Evolutionary conservation across 106 monocot species (phyloP), one percentile per base, ranked within the genome.

Genomic region (Iris macrosiphon): DNA sequence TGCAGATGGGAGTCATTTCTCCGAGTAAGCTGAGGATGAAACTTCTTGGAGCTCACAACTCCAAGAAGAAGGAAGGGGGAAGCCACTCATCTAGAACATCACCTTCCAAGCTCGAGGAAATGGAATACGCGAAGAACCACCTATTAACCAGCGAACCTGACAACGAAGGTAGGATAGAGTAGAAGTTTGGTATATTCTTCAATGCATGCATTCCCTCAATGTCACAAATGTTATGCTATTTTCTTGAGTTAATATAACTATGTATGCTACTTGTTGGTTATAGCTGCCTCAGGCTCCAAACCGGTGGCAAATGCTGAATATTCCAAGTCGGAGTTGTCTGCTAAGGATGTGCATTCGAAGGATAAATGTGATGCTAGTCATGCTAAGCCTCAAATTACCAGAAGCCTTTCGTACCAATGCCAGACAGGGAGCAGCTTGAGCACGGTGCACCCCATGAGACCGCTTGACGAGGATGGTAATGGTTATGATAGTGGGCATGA

Each of bases 1-100:
- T 82, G 55, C 76, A 95, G 89, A 72, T 69, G 25, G 75, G 79
- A 31, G 71, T 77, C 3, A 74, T 96, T 23, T 96, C 96, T 52
- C 96, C 90, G 2, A 75, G 58, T 42, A 96, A 90, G 32, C 64
- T 96, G 7, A 72, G 83, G 44, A 79, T 96, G 82, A 96, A 77
- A 54, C 72, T 96, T 17, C 57, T 96, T 4, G 96, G 96, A 49
- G 72, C 75, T 60, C 76, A 77, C 32, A 52, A 58, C 19, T 16
- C 27, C 1, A 77, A 48, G 26, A 89, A 49, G 43, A 76, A 71
- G 43, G 85, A 78, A 27, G 71, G 34, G 4, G 59, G 55, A 4
- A 62, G 35, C 42, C 73, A 52, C 54, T 79, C 82, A 27, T 73
- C 81, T 28, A 65, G 73, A 43, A 59, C 84, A 34, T 94, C 89